Evolutionary conservation across 108 stramenopile species (phyloP).

Genomic region (Cyclostephanos invisitatus): DNA sequence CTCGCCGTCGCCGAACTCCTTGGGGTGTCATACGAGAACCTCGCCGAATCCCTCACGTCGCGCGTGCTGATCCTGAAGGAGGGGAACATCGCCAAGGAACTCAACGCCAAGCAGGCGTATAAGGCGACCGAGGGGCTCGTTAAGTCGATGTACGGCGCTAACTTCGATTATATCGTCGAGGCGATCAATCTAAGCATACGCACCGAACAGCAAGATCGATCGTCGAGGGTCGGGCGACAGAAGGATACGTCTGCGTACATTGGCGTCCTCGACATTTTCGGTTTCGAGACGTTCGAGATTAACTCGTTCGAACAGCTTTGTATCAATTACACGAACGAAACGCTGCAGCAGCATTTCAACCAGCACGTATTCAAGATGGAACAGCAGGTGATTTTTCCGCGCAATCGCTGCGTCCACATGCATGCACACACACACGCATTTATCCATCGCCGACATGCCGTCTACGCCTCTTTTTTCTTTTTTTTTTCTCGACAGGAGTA

Average conservation of each 20-base stretch:
- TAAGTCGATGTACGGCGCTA: slow-evolving; percentile 86
- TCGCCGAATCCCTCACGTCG: slow-evolving; percentile 60
- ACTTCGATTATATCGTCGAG: slow-evolving; percentile 76
- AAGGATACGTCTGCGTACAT: slow-evolving; percentile 65
- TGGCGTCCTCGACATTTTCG: slow-evolving; percentile 97
- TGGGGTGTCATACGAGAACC: slow-evolving; percentile 54
- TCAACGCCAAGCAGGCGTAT: slow-evolving; percentile 62
- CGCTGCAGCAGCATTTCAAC: slow-evolving; percentile 91
- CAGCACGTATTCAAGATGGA: slow-evolving; percentile 90
- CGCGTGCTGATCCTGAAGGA: slow-evolving; percentile 53
- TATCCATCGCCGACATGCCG: not conserved
- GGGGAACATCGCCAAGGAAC: slow-evolving; percentile 54
- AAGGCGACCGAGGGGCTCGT: slow-evolving; percentile 88
- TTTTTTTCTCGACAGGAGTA: slow-evolving; percentile 58
- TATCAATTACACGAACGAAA: slow-evolving; percentile 96
- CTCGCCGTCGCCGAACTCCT: slow-evolving; percentile 61
- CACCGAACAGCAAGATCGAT: slow-evolving; percentile 33
- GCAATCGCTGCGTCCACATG: not conserved
- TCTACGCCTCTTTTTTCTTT: not conserved
- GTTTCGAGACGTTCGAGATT: slow-evolving; percentile 92
- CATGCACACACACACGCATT: not conserved
- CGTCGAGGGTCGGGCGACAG: slow-evolving; percentile 26
- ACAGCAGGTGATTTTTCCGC: slow-evolving; percentile 40
- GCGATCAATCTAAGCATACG: slow-evolving; percentile 54
- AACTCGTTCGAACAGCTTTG: slow-evolving; percentile 91